phyloP scores from a whole-genome alignment of 148 eudicot genomes.

The Chenopodium suecicum region DNA sequence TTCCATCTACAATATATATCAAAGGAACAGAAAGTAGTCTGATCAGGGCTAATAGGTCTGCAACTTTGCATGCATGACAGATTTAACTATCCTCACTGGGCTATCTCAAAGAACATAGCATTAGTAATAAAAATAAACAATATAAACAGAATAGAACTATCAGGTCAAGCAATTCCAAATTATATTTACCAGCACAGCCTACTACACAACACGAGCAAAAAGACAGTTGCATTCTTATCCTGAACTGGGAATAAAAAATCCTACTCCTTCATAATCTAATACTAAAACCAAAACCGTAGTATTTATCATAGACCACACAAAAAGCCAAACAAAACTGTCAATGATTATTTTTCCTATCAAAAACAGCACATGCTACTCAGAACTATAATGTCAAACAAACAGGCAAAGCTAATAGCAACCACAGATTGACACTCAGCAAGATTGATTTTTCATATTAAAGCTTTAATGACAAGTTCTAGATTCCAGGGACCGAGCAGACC shows the following conservation, averaged over 20 bases:
- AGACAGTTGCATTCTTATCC: background rate
- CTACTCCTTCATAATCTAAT: too few species aligned
- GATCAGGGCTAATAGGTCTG: background rate
- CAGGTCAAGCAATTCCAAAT: background rate
- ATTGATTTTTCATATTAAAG: too few species aligned
- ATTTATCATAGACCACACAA: background rate
- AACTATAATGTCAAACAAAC: too few species aligned
- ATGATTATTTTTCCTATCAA: background rate
- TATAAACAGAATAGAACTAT: background rate
- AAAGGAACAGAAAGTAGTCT: background rate
- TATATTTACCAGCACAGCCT: background rate
- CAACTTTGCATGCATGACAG: background rate
- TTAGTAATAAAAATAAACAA: background rate
- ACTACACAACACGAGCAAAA: background rate
- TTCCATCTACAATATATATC: conserved; percentile 57
- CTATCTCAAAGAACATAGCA: background rate
- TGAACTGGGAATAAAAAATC: background rate
- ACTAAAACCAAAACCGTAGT: background rate
- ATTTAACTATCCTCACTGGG: background rate
- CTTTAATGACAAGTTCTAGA: too few species aligned
- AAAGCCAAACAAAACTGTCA: background rate
- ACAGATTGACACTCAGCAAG: too few species aligned
- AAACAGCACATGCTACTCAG: background rate
- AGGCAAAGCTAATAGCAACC: background rate
- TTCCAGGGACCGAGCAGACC: too few species aligned